Evolutionary conservation across 228 moss, liverwort and hornwort genomes (phyloP), one percentile per base, ranked within the genome.

Genomic region (Sphagnum fallax): DNA sequence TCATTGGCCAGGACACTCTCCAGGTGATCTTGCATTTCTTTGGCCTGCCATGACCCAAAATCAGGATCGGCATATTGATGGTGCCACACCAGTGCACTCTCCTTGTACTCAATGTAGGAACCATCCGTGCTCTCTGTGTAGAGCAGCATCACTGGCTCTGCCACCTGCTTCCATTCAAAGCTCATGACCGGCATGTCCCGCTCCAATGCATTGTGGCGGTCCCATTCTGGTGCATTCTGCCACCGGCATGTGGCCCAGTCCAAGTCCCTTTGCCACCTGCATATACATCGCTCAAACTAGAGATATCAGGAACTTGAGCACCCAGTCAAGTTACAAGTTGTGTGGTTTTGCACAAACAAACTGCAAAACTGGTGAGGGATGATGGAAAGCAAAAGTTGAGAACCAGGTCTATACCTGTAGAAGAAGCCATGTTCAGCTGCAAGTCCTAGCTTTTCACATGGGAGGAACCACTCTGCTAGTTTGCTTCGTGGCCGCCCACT

Each of bases 341-440:
- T 32, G 32, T 32, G 32, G 32, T 32, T 32, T 32, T 32, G 32
- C 32, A 32, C 32, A 32, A 32, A 32, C 32, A 32, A 32, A 32
- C 32, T 32, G 32, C 32, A 32, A 32, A 32, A 32, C 32, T 32
- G 32, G 32, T 32, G 32, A 32, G 32, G 32, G 32, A 32, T 32
- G 32, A 32, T 0, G 32, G 32, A 32, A 32, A 32, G 32, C 32
- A 32, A 1, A 32, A 1, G 32, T 32, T 32, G 32, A 32, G 32
- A 32, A 32, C 2, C 32, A 32, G 32, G 32, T 32, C 32, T n/a
- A 49, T 78, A 95, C 95, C 95, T 89, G 85, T 92, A 95, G 79
- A 92, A 92, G 81, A 87, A 95, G 62, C 95, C 95, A 84, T 95
- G 95, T 83, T 95, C 95, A 52, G 92, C 95, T 59, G 95, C 95